These are phyloP conservation scores for Trichosporon ovoides DNA, from an alignment of 1,284 basidiomycete genomes.

Conservation along the genomic window DNA sequence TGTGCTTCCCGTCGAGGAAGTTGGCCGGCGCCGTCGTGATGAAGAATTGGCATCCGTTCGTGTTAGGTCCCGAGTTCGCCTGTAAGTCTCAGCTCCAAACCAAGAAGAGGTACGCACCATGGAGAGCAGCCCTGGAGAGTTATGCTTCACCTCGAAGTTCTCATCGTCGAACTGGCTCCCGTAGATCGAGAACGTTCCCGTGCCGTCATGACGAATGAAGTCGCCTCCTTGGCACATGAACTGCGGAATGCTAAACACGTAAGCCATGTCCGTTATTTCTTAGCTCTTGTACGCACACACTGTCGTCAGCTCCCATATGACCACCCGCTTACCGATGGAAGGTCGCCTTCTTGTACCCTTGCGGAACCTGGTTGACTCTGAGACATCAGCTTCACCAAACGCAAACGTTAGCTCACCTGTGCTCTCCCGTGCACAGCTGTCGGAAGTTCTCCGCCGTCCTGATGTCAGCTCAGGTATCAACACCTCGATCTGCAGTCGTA, in stretches of 20 bases:
- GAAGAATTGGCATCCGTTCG: conserved; percentile 95
- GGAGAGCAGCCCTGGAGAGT: conserved; percentile 71
- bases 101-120: conserved; percentile 57
- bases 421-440: conserved; percentile 93
- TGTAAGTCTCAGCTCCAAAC: conserved; percentile 35
- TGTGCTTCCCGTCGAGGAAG: conserved; percentile 91
- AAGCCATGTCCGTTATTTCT: neutral
- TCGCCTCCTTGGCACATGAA: conserved; percentile 57
- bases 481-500: conserved; percentile 13
- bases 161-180: conserved; percentile 94
- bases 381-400: conserved; percentile 11
- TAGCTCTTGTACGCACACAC: conserved; percentile 12
- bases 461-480: conserved; percentile 6
- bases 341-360: conserved; percentile 79
- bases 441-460: conserved; percentile 97
- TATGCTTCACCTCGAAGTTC: conserved; percentile 88
- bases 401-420: conserved; percentile 57
- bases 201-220: conserved; percentile 85
- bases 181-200: conserved; percentile 90
- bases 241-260: conserved; percentile 48
- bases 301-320: conserved; percentile 6
- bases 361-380: conserved; percentile 76
- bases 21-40: conserved; percentile 90
- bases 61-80: conserved; percentile 88
- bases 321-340: conserved; percentile 71